Evolutionary conservation across 768 basidiomycete genomes (phyloP).

Genomic region (Pleurotus tuoliensis): DNA sequence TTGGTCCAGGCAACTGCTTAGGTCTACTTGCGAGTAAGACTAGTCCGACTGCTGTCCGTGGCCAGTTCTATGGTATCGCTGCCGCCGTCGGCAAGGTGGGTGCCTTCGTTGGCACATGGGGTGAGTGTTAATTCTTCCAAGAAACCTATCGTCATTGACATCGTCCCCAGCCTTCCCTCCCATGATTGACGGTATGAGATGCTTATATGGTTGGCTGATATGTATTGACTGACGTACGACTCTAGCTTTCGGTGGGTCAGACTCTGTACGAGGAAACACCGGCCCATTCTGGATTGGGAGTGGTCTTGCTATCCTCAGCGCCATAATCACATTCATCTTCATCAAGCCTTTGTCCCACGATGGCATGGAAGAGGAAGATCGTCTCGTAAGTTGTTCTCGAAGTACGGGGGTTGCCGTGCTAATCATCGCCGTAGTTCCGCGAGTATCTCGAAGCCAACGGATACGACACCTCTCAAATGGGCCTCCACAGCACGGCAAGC

Average conservation of each 20-base stretch:
- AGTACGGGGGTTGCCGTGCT: too few relatives aligned
- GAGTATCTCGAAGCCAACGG: constrained; percentile 76
- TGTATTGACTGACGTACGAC: constrained; percentile 6
- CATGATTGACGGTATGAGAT: constrained; percentile 52
- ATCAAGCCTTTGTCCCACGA: constrained; percentile 72
- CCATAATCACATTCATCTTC: constrained; percentile 66
- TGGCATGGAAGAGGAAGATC: constrained; percentile 78
- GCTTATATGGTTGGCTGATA: background rate
- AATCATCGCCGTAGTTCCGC: constrained; percentile 55
- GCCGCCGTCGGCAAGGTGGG: constrained; percentile 86
- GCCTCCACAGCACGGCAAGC: constrained; percentile 27
- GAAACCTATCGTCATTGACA: background rate
- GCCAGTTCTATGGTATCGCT: constrained; percentile 82
- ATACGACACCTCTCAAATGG: constrained; percentile 76
- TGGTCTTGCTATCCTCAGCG: constrained; percentile 77
- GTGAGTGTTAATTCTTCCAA: constrained; percentile 32
- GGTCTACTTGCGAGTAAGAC: constrained; percentile 84
- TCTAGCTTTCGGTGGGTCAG: constrained; percentile 58
- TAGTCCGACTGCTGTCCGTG: constrained; percentile 81
- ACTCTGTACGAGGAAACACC: constrained; percentile 58
- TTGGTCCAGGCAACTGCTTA: constrained; percentile 84
- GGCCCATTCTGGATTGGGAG: constrained; percentile 90
- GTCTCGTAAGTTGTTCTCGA: constrained; percentile 35
- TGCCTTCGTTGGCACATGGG: constrained; percentile 81
- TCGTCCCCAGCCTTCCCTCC: constrained; percentile 52